Conservation (phyloP, 805 yeast species). For the Pichia occidentalis region DNA sequence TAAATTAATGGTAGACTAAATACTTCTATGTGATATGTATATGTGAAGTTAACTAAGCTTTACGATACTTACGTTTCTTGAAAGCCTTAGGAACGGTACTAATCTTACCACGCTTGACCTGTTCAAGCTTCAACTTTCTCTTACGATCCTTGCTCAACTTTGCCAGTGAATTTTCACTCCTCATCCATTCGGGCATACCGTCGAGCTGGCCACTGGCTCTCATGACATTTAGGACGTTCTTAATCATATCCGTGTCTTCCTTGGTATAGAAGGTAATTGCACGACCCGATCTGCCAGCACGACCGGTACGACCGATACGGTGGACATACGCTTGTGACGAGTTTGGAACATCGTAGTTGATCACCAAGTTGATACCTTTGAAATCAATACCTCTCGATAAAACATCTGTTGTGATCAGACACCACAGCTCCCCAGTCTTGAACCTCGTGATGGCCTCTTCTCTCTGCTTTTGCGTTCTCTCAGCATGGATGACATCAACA, state of each 20-base stretch:
- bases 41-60: conserved; percentile 1
- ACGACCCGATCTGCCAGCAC: conserved; percentile 81
- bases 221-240: conserved; percentile 90
- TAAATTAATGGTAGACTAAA: too few relatives aligned
- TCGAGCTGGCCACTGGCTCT: conserved; percentile 73
- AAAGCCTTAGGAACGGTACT: conserved; percentile 83
- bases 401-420: conserved; percentile 92
- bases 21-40: too few relatives aligned
- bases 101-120: conserved; percentile 62
- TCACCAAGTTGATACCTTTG: conserved; percentile 89
- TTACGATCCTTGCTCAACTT: conserved; percentile 61
- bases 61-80: conserved; percentile 45
- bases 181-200: conserved; percentile 77
- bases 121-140: conserved; percentile 48
- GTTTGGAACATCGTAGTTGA: conserved; percentile 94
- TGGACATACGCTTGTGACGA: conserved; percentile 94
- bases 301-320: conserved; percentile 97
- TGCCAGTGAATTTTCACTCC: conserved; percentile 42
- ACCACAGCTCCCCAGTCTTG: conserved; percentile 91
- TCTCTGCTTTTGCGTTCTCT: conserved; percentile 83
- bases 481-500: conserved; percentile 95
- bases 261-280: conserved; percentile 93
- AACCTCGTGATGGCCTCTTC: conserved; percentile 78
- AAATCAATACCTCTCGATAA: conserved; percentile 96
- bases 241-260: conserved; percentile 69